A percentile compares a stretch with the other conserved stretches of the same genome.
These are phyloP conservation scores for Copromyces sp. DNA, from an alignment of 495 filamentous ascomycete species.

Conservation along the genomic window DNA sequence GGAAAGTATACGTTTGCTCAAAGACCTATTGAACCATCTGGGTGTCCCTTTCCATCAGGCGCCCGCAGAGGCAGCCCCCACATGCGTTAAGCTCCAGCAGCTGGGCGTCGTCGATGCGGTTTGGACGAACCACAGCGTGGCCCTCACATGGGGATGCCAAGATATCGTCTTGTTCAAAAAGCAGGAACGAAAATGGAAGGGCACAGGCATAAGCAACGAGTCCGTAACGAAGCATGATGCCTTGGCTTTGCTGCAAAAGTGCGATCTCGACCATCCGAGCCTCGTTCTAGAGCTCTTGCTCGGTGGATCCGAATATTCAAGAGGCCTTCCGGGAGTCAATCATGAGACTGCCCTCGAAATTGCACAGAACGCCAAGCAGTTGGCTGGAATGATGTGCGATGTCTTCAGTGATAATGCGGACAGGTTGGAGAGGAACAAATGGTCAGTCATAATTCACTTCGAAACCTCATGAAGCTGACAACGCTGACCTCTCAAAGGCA, in stretches of 20 bases:
- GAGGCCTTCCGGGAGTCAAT: not conserved
- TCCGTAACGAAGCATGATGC: not conserved
- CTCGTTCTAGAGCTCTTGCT: not conserved
- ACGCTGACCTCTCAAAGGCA: not conserved
- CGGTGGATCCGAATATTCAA: slow-evolving; percentile 1
- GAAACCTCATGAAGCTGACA: not conserved
- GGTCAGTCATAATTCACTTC: not conserved
- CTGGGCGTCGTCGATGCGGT: slow-evolving; percentile 1
- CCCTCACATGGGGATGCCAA: not conserved
- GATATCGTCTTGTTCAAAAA: not conserved
- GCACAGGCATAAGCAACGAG: not conserved
- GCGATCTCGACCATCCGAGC: not conserved
- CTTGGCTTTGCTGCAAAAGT: not conserved
- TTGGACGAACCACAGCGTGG: not conserved
- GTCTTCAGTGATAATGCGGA: not conserved
- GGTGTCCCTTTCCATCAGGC: not conserved
- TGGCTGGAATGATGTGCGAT: not conserved
- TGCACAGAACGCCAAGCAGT: not conserved
- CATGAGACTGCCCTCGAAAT: not conserved
- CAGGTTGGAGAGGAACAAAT: not conserved
- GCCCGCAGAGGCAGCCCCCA: not conserved
- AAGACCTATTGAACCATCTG: not conserved
- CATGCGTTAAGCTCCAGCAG: not conserved
- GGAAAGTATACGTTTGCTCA: not conserved
- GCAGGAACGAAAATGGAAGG: not conserved